phyloP scores from a whole-genome alignment of 2,329 filamentous ascomycete genomes.

The Verticillium nonalfalfae region DNA sequence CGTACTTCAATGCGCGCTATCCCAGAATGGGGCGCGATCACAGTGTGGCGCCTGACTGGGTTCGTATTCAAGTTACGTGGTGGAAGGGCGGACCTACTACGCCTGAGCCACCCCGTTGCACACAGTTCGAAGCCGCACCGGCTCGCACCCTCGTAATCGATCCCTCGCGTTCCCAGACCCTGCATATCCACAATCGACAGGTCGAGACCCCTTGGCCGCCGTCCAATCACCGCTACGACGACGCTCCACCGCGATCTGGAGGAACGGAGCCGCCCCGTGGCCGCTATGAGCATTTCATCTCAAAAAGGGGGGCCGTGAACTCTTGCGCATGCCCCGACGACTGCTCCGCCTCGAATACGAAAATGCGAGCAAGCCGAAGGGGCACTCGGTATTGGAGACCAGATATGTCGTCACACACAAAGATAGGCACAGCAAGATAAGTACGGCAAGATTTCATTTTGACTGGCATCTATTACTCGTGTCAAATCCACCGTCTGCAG shows the following conservation, averaged over 20 bases:
- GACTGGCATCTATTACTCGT: neutral
- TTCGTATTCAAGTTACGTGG: neutral
- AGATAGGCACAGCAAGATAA: neutral
- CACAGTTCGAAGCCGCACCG: too few species aligned
- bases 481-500: neutral
- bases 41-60: neutral
- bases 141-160: neutral
- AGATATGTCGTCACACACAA: neutral
- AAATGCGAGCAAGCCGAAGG: neutral
- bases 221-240: neutral
- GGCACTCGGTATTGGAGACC: too few species aligned
- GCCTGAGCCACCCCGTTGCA: too few species aligned
- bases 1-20: neutral
- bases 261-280: neutral
- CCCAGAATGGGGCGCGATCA: neutral
- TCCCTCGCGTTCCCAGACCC: neutral
- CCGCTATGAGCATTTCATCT: neutral
- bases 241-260: neutral
- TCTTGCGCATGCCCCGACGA: neutral
- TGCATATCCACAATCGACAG: neutral
- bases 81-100: too few species aligned
- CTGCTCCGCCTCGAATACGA: neutral
- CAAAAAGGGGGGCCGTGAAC: neutral
- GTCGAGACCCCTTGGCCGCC: neutral
- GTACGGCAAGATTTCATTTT: neutral